Percentiles rank a stretch among this genome's conserved stretches.
Evolutionary conservation across 148 eudicot genomes (phyloP).

Genomic region (Gaultheria prostrata): DNA sequence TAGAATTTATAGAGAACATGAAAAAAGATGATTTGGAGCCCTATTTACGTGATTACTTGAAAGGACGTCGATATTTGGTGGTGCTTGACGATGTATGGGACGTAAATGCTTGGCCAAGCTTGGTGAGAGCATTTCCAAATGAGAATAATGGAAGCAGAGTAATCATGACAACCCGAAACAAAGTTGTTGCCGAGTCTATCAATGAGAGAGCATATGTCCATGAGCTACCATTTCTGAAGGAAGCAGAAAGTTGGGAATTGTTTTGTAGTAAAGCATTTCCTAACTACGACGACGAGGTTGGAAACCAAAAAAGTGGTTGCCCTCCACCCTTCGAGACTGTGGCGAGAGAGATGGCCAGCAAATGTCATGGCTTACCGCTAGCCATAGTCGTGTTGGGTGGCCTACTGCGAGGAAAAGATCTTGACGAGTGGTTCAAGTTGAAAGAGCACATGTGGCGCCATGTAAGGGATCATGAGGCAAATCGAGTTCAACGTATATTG

Average conservation of each 20-base stretch:
- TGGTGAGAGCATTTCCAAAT: constrained; percentile 8
- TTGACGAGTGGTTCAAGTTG: not conserved
- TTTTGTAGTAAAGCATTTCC: not conserved
- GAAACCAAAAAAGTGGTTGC: not conserved
- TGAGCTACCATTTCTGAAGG: not conserved
- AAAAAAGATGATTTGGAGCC: not conserved
- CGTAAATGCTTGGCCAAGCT: not conserved
- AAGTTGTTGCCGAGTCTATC: not conserved
- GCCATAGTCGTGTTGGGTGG: not conserved
- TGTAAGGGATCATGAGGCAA: not conserved
- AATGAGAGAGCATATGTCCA: not conserved
- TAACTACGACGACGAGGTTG: not conserved
- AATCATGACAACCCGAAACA: not conserved
- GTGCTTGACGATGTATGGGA: constrained; percentile 21
- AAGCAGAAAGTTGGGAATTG: not conserved
- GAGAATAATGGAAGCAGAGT: not conserved
- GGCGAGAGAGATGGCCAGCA: not conserved
- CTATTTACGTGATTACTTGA: not conserved
- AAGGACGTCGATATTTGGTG: not conserved
- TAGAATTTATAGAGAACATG: not conserved
- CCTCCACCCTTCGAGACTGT: not conserved
- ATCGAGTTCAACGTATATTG: not conserved
- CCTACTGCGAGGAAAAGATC: not conserved
- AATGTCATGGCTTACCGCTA: not conserved
- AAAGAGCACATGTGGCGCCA: not conserved